Evolutionary conservation across 805 yeast species (phyloP), one percentile per base, ranked within the genome.

Genomic region (Cyberlindnera japonica): DNA sequence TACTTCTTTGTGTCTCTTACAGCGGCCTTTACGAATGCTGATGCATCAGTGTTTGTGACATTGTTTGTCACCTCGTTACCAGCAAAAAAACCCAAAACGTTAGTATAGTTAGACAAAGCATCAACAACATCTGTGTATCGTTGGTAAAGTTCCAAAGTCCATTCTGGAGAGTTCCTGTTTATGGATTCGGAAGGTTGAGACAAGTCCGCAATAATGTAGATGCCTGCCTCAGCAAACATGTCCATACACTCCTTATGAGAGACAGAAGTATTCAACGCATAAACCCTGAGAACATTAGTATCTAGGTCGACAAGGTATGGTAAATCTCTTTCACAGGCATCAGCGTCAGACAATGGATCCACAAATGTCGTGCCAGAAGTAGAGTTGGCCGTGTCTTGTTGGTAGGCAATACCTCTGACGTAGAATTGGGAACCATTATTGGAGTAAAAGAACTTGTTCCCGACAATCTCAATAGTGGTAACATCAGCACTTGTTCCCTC

Each of bases 31-130:
- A 88, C 90, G 57, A 79, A 86, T 4, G 95, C 83, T 31, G 95
- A 85, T 36, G 95, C 80, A 51, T 78, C 83, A 21, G 93, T 77
- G 66, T 83, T 85, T 47, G 83, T 61, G 24, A 59, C 60, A 59
- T 82, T 81, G 62, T 86, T 86, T 54, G 85, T 74, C 46, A 87
- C 95, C 71, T 87, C 96, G 63, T 87, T 87, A 59, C 95, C 95
- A 37, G 95, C 95, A 62, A 87, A 86, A 74, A 86, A 88, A 19
- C 95, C 96, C 46, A 87, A 70, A 30, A 83, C 80, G 63, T 87
- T 87, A 36, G 80, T 64, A 68, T 85, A 87, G 57, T 75, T 71
- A 43, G 77, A 74, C 62, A 88, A 70, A 58, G 72, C 69, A 63
- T 87, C 95, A 41, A 88, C 77, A 36, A 85, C 91, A 25, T 71